phyloP scores from a whole-genome alignment of 352 stramenopile species.

The Globisporangium megalacanthum region DNA sequence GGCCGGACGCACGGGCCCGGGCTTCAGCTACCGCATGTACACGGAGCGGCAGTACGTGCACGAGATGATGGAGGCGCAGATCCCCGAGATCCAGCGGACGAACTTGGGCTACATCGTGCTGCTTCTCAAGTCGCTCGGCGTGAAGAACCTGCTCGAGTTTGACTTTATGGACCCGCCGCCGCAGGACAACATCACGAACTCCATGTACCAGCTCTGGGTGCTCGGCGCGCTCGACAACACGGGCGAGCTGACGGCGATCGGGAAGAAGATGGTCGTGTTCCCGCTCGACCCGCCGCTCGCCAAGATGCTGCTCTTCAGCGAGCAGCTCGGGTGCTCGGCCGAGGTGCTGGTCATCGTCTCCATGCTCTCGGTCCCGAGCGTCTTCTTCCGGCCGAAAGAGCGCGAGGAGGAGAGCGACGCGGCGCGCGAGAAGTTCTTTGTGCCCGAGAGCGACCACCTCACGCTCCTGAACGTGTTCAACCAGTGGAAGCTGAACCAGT shows the following conservation, averaged over 20 bases:
- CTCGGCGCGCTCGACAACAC: slow-evolving; percentile 97
- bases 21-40: slow-evolving; percentile 95
- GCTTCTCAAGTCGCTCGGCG: slow-evolving; percentile 96
- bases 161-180: slow-evolving; percentile 99
- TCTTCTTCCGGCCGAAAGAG: slow-evolving; percentile 97
- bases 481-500: slow-evolving; percentile 93
- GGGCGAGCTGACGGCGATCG: slow-evolving; percentile 94
- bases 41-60: slow-evolving; percentile 96
- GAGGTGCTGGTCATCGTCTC: slow-evolving; percentile 96
- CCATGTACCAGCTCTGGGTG: slow-evolving; percentile 99
- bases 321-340: slow-evolving; percentile 90
- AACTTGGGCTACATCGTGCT: slow-evolving; percentile 98
- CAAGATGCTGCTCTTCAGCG: slow-evolving; percentile 96
- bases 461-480: slow-evolving; percentile 97
- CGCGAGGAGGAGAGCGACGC: slow-evolving; percentile 97
- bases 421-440: slow-evolving; percentile 98
- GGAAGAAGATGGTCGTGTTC: slow-evolving; percentile 98
- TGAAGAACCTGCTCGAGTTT: slow-evolving; percentile 96
- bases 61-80: slow-evolving; percentile 97
- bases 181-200: slow-evolving; percentile 96
- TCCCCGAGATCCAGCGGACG: slow-evolving; percentile 97
- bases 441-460: slow-evolving; percentile 97
- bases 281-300: slow-evolving; percentile 94
- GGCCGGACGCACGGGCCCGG: slow-evolving; percentile 87
- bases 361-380: slow-evolving; percentile 96